These are phyloP conservation scores for Talaromyces sp. DNA, from an alignment of 2,329 filamentous ascomycete genomes.

Conservation along the genomic window DNA sequence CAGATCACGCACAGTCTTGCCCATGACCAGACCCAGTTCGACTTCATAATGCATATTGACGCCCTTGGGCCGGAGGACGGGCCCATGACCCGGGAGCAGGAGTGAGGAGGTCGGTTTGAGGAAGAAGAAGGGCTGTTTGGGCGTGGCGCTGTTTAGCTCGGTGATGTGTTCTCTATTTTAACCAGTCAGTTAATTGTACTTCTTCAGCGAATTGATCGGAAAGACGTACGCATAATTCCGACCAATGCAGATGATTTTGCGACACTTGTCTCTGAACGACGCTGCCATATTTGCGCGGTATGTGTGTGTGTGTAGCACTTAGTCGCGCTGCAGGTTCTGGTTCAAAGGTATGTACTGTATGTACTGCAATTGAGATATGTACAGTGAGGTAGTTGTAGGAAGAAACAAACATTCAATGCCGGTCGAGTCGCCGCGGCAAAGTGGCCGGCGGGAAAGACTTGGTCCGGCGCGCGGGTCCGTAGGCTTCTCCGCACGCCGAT, in stretches of 20 bases:
- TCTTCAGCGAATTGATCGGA: not conserved
- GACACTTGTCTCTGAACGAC: slow-evolving; percentile 47
- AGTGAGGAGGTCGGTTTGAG: slow-evolving; percentile 89
- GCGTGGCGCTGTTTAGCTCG: slow-evolving; percentile 80
- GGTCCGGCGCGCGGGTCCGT: not conserved
- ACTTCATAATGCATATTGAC: slow-evolving; percentile 91
- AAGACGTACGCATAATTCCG: slow-evolving; percentile 83
- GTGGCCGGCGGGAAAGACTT: not conserved
- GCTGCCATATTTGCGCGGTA: slow-evolving; percentile 28
- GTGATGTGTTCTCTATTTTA: slow-evolving; percentile 74
- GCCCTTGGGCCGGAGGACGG: slow-evolving; percentile 75
- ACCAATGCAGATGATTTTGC: slow-evolving; percentile 87
- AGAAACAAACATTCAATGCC: not conserved
- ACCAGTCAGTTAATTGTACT: not conserved
- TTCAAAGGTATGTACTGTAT: not conserved
- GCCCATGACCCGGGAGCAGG: slow-evolving; percentile 69
- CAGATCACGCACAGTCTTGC: slow-evolving; percentile 72
- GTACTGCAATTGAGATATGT: not conserved
- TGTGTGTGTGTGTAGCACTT: no score
- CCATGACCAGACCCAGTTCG: slow-evolving; percentile 85
- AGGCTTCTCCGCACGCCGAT: slow-evolving; percentile 3
- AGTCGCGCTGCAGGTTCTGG: not conserved
- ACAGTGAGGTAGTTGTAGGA: not conserved
- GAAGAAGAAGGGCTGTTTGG: slow-evolving; percentile 98
- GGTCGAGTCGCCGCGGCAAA: not conserved